These are phyloP conservation scores for Coprinopsis marcescibilis DNA, from an alignment of 768 basidiomycete genomes.

Conservation along the genomic window DNA sequence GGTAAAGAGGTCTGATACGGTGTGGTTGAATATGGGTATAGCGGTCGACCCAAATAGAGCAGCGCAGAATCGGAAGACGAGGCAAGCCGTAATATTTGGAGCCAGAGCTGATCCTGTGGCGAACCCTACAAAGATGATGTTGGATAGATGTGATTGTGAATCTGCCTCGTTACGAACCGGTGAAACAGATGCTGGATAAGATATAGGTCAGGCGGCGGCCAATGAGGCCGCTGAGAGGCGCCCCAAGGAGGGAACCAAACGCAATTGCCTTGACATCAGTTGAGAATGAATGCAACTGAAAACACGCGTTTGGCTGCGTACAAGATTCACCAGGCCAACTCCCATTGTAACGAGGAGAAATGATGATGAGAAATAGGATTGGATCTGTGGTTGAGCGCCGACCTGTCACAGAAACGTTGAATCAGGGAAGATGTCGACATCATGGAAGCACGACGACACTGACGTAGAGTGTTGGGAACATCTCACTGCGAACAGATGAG, in stretches of 20 bases:
- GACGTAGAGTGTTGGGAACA: neutral
- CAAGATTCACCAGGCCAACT: neutral
- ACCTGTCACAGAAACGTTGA: neutral
- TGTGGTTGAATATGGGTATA: constrained; percentile 14
- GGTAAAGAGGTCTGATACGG: constrained; percentile 15
- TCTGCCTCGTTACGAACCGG: neutral
- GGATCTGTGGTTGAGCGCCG: neutral
- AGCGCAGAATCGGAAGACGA: neutral
- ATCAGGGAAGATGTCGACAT: neutral
- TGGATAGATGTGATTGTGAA: neutral
- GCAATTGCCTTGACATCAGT: constrained; percentile 9
- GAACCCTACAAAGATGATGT: neutral
- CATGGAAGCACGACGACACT: neutral
- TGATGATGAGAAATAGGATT: neutral
- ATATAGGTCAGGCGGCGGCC: neutral
- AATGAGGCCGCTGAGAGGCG: constrained; percentile 11
- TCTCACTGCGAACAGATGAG: neutral
- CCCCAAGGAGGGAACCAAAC: constrained; percentile 12
- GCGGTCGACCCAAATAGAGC: constrained; percentile 11
- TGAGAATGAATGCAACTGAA: neutral
- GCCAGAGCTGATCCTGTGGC: neutral
- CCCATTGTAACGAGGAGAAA: neutral
- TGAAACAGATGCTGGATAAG: neutral
- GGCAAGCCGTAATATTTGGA: neutral
- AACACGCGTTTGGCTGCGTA: no score